phyloP scores from a whole-genome alignment of 345 rosid species.

The Eucalyptus lansdowneana region DNA sequence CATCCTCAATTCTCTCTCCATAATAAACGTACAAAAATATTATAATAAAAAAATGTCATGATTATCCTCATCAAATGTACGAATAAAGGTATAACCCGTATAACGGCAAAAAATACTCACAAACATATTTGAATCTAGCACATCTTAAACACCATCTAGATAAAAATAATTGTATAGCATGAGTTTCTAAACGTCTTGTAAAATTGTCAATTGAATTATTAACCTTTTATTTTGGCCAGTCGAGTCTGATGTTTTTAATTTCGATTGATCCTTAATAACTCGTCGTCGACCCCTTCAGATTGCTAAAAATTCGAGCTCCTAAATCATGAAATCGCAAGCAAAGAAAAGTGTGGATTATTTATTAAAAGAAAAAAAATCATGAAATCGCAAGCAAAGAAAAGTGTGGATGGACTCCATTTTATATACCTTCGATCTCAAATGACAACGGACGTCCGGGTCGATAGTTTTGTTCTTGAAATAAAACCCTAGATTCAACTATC shows the following conservation, averaged over 20 bases:
- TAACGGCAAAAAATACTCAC: fast-evolving
- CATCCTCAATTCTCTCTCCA: too few species aligned
- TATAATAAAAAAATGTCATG: too few species aligned
- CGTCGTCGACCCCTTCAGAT: fast-evolving
- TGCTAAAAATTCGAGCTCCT: background rate
- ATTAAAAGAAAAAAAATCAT: too few species aligned
- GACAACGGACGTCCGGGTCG: background rate
- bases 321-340: background rate
- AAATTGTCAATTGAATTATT: too few species aligned
- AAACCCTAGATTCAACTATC: background rate
- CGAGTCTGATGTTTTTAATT: fast-evolving
- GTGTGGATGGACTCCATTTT: background rate
- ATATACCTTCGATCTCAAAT: background rate
- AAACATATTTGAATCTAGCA: too few species aligned
- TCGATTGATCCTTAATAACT: too few species aligned
- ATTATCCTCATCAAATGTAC: too few species aligned
- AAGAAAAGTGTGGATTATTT: too few species aligned
- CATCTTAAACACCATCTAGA: background rate
- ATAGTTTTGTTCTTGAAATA: background rate
- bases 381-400: background rate
- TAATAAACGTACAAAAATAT: too few species aligned
- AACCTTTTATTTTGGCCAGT: background rate
- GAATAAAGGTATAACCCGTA: fast-evolving
- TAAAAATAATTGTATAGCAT: too few species aligned
- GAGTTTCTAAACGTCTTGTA: background rate